These are phyloP conservation scores for Amaranthus hypochondriacus DNA, from an alignment of 148 eudicot genomes.

Conservation along the genomic window DNA sequence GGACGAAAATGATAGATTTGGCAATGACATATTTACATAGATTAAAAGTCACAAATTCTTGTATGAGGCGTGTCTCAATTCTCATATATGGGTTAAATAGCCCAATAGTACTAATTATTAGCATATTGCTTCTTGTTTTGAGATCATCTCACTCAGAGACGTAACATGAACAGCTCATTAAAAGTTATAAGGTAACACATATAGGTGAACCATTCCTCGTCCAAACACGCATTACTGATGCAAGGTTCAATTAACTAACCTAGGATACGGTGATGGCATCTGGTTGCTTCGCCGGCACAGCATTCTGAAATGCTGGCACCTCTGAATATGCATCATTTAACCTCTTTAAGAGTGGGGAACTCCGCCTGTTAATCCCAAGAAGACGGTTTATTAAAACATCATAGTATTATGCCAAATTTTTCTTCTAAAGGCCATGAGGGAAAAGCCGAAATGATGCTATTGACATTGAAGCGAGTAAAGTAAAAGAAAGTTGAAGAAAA, in stretches of 20 bases:
- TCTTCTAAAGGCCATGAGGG: neutral
- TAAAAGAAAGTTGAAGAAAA: neutral
- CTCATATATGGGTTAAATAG: too few species aligned
- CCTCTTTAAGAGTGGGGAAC: constrained; percentile 60
- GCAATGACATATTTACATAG: too few species aligned
- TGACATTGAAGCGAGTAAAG: neutral
- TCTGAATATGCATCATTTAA: constrained; percentile 54
- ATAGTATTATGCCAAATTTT: neutral
- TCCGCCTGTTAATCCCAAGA: constrained; percentile 41
- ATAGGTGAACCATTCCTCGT: too few species aligned
- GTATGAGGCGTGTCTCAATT: too few species aligned
- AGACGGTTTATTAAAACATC: neutral
- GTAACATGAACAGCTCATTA: too few species aligned
- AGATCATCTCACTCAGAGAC: too few species aligned
- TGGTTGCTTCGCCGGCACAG: constrained; percentile 64
- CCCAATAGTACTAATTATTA: too few species aligned
- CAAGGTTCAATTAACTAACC: constrained; percentile 8
- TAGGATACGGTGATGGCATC: constrained; percentile 9
- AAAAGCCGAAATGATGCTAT: neutral
- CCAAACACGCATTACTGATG: neutral
- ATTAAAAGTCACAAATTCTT: too few species aligned
- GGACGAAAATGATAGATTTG: too few species aligned
- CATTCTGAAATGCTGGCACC: constrained; percentile 60
- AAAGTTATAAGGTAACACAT: too few species aligned
- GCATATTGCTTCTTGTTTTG: too few species aligned